phyloP scores from a whole-genome alignment of 805 yeast genomes.

The Candida namnaoensis region DNA sequence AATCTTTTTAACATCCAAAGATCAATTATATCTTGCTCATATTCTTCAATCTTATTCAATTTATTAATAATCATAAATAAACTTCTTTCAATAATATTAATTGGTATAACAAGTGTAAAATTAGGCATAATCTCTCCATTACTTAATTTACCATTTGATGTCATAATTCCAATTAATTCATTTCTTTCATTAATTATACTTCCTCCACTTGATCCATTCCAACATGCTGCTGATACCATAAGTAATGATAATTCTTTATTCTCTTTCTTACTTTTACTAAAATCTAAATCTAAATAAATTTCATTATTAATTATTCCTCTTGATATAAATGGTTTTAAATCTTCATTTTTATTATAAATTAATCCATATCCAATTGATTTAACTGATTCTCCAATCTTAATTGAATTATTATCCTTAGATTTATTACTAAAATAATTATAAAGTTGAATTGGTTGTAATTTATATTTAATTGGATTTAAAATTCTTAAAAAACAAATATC shows the following conservation, averaged over 20 bases:
- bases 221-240: slow-evolving; percentile 18
- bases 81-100: slow-evolving; percentile 14
- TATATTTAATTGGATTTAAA: neutral
- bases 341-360: slow-evolving; percentile 5
- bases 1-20: neutral
- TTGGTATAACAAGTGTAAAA: slow-evolving; percentile 18
- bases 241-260: slow-evolving; percentile 8
- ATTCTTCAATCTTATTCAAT: no score
- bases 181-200: slow-evolving; percentile 15
- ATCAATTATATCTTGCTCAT: no score
- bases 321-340: slow-evolving; percentile 11
- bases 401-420: no score
- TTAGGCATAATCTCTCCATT: slow-evolving; percentile 18
- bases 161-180: slow-evolving; percentile 19
- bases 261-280: neutral
- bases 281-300: neutral
- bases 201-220: slow-evolving; percentile 23
- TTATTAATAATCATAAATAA: slow-evolving; percentile 8
- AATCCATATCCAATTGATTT: slow-evolving; percentile 18
- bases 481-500: slow-evolving; percentile 16
- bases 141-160: slow-evolving; percentile 19
- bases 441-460: slow-evolving; percentile 7
- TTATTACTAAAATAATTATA: no score
- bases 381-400: slow-evolving; percentile 8
- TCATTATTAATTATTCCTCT: slow-evolving; percentile 13